A percentile compares a stretch with the other conserved stretches of the same genome.
Evolutionary conservation across 331 rosid genomes (phyloP).

Genomic region (Stylosanthes scabra): DNA sequence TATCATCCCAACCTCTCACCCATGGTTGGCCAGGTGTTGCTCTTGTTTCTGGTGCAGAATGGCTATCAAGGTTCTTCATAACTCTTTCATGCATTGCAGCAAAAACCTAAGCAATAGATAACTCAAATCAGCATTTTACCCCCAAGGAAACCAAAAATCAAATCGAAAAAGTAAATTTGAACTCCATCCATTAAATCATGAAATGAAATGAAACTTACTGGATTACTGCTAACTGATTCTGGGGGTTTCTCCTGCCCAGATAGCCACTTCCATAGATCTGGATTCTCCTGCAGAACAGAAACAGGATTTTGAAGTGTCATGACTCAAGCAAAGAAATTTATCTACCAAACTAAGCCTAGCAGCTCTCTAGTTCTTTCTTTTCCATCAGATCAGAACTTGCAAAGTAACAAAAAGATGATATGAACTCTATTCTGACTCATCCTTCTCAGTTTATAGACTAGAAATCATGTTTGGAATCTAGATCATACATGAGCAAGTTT

Average conservation of each 20-base stretch:
- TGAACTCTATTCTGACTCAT: neutral
- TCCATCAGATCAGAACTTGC: slow-evolving; percentile 16
- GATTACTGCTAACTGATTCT: slow-evolving; percentile 61
- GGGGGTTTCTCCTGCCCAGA: slow-evolving; percentile 91
- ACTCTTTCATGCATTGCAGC: slow-evolving; percentile 59
- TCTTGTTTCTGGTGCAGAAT: slow-evolving; percentile 77
- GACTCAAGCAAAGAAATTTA: neutral
- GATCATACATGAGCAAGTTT: neutral
- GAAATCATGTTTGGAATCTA: neutral
- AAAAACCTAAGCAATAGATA: slow-evolving; percentile 64
- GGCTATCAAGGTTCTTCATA: slow-evolving; percentile 61
- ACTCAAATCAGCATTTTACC: slow-evolving; percentile 30
- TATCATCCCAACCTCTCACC: slow-evolving; percentile 99
- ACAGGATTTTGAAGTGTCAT: slow-evolving; percentile 11
- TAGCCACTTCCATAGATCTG: slow-evolving; percentile 93
- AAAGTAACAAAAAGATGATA: slow-evolving; percentile 19
- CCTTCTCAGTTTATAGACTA: slow-evolving; percentile 9
- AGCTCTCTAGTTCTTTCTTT: slow-evolving; percentile 4
- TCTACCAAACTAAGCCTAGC: neutral
- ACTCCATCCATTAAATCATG: slow-evolving; percentile 25
- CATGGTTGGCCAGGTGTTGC: slow-evolving; percentile 82
- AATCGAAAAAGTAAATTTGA: slow-evolving; percentile 12
- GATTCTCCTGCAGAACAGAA: slow-evolving; percentile 74
- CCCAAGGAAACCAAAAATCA: neutral
- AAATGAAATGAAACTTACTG: slow-evolving; percentile 56